Percentiles rank a stretch among this genome's conserved stretches.
Conservation (phyloP, 306 rosid species). For the Castanospermum australe region DNA sequence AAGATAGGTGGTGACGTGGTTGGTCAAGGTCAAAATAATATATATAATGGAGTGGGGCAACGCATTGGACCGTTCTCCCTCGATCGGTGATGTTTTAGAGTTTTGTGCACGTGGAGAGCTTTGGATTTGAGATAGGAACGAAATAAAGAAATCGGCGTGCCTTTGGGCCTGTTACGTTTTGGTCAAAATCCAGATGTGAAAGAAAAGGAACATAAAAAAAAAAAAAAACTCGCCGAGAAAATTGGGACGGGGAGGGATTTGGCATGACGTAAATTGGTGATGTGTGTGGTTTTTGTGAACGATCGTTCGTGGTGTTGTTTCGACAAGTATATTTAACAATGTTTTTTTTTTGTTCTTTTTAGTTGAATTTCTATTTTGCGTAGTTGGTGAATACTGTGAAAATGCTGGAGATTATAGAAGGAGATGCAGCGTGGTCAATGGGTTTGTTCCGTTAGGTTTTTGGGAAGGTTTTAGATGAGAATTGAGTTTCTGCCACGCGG, state of each 20-base stretch:
- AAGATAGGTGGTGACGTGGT: conserved; percentile 29
- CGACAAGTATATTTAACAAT: background rate
- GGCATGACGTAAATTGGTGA: background rate
- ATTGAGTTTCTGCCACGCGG: background rate
- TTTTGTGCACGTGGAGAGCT: conserved; percentile 56
- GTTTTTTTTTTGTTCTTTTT: background rate
- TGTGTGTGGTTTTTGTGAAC: background rate
- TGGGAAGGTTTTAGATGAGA: background rate
- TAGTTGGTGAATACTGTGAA: background rate
- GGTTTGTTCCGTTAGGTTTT: background rate
- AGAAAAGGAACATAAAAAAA: background rate
- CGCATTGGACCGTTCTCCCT: conserved; percentile 34
- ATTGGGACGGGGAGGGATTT: background rate
- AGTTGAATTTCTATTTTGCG: background rate
- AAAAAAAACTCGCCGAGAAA: background rate
- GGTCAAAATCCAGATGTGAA: conserved; percentile 24
- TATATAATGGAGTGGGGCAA: conserved; percentile 13
- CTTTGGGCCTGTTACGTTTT: background rate
- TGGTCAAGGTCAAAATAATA: conserved; percentile 50
- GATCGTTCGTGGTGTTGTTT: no score
- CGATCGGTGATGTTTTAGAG: conserved; percentile 25
- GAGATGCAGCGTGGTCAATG: background rate
- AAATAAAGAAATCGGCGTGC: background rate
- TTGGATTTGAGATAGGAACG: conserved; percentile 10
- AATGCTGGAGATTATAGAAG: background rate